A percentile compares a stretch with the other conserved stretches of the same genome.
Evolutionary conservation across 768 basidiomycete genomes (phyloP).

Genomic region (Hydnomerulius pinastri): DNA sequence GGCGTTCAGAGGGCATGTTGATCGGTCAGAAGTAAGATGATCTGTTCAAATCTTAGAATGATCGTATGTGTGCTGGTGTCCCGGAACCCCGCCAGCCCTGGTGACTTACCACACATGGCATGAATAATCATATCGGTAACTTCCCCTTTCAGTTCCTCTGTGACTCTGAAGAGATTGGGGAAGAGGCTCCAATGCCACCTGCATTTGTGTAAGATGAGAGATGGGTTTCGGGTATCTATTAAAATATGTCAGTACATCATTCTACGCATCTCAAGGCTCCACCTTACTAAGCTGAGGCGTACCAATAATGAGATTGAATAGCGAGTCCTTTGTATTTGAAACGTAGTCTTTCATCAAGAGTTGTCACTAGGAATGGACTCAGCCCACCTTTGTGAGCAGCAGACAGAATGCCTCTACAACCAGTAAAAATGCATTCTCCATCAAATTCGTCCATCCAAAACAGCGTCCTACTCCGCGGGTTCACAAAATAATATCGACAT

Average conservation of each 20-base stretch:
- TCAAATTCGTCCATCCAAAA: slow-evolving; percentile 56
- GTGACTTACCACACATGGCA: slow-evolving; percentile 29
- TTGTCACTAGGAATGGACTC: not conserved
- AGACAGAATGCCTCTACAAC: slow-evolving; percentile 21
- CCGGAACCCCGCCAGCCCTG: too few relatives aligned
- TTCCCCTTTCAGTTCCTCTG: slow-evolving; percentile 28
- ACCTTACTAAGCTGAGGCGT: slow-evolving; percentile 10
- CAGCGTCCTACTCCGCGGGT: slow-evolving; percentile 45
- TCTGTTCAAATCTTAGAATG: slow-evolving; percentile 8
- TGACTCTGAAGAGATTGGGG: slow-evolving; percentile 28
- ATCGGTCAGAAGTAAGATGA: slow-evolving; percentile 30
- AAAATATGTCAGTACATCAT: slow-evolving; percentile 10
- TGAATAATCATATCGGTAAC: slow-evolving; percentile 26
- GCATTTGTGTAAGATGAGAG: not conserved
- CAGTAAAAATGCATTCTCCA: slow-evolving; percentile 30
- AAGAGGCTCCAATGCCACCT: slow-evolving; percentile 40
- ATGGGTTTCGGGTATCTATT: not conserved
- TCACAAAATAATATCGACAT: slow-evolving; percentile 53
- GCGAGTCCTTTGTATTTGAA: slow-evolving; percentile 27
- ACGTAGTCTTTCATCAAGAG: not conserved
- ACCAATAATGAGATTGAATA: slow-evolving; percentile 42
- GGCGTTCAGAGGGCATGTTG: slow-evolving; percentile 21
- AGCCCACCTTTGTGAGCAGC: slow-evolving; percentile 26
- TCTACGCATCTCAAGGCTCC: not conserved
- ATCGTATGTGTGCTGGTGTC: not conserved